These are phyloP conservation scores for Ceriops tagal DNA, from an alignment of 345 rosid species.

Conservation along the genomic window DNA sequence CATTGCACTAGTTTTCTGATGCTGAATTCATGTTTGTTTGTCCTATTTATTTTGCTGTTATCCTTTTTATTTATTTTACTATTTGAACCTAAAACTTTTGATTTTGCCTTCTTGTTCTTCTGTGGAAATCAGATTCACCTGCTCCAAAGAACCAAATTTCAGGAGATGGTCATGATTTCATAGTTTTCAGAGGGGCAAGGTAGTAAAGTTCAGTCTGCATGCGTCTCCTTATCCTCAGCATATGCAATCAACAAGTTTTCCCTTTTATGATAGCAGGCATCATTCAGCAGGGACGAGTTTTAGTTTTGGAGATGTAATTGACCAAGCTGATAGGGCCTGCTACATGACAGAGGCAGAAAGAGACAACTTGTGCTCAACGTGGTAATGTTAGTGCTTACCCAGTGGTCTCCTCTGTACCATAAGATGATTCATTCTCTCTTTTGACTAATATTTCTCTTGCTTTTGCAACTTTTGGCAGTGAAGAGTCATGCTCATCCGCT, in stretches of 20 bases:
- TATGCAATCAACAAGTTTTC: conserved; percentile 10
- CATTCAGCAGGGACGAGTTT: conserved; percentile 10
- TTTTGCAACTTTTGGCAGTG: conserved; percentile 46
- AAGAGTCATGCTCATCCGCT: conserved; percentile 80
- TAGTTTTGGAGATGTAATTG: conserved; percentile 26
- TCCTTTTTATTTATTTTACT: too few species aligned
- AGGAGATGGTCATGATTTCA: conserved; percentile 30
- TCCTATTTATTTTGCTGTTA: too few species aligned
- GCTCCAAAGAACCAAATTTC: conserved; percentile 30
- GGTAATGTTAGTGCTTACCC: conserved; percentile 39
- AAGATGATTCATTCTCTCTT: not conserved
- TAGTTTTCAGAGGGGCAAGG: conserved; percentile 29
- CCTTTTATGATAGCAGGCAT: conserved; percentile 28
- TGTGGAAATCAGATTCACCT: conserved; percentile 37
- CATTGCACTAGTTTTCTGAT: too few species aligned
- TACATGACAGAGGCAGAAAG: conserved; percentile 38
- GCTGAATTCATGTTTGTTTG: too few species aligned
- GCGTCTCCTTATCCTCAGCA: conserved; percentile 4
- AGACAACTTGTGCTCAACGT: conserved; percentile 46
- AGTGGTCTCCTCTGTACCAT: not conserved
- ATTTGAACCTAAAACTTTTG: not conserved
- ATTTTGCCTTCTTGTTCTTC: conserved; percentile 13
- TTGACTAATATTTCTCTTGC: conserved; percentile 21
- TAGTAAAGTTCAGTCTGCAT: conserved; percentile 23
- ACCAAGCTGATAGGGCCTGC: conserved; percentile 38